Base-by-base conservation (phyloP, 2,329 filamentous ascomycete species). In the Nigrospora sphaerica region DNA sequence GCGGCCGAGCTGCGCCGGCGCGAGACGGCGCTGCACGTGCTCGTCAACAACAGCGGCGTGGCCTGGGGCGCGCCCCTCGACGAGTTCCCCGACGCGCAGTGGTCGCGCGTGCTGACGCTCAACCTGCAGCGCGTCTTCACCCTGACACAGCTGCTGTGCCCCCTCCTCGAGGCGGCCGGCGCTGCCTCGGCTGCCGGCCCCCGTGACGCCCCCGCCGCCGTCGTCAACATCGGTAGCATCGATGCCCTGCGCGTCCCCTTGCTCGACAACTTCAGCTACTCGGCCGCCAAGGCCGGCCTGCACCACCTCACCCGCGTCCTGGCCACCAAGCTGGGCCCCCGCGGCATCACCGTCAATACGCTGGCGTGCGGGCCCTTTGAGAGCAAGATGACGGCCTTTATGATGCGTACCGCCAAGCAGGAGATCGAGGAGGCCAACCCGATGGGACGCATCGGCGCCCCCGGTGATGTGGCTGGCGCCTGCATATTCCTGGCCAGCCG, bases 331-430 rank as follows among this genome's bases (percentile, higher is more conserved):
- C 64, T 86, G 32, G 82, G 81, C 0, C 75, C 74, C 47, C 57
- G 76, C 38, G 71, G 77, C 45, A 74, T 86, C 49, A 85, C 81
- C 33, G 75, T 69, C 51, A 89, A 89, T 59, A 80, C 81, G 4
- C 65, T 89, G 46, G 85, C 85, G 6, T 88, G 84, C 57, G 85
- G 85, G 3, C 84, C 85, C 3, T 86, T 85, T 50, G 72, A 81
- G 52, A 81, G 74, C 50, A 83, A 82, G 68, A 86, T 85, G 82
- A 83, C 83, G 80, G 74, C 72, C 47, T 74, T 72, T 17, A 80
- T 78, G 48, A 65, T 86, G 49, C 72, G 80, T 49, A 65, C 70
- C 32, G 75, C 74, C 48, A 70, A 74, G 41, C 75, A 78, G 5
- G 62, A 62, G 7, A 82, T 86, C 53, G 71, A 72, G 47, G 67